Percentiles rank a stretch among this genome's conserved stretches.
Evolutionary conservation across 116 monocot species (phyloP).

Genomic region (Trichopus zeylanicus): DNA sequence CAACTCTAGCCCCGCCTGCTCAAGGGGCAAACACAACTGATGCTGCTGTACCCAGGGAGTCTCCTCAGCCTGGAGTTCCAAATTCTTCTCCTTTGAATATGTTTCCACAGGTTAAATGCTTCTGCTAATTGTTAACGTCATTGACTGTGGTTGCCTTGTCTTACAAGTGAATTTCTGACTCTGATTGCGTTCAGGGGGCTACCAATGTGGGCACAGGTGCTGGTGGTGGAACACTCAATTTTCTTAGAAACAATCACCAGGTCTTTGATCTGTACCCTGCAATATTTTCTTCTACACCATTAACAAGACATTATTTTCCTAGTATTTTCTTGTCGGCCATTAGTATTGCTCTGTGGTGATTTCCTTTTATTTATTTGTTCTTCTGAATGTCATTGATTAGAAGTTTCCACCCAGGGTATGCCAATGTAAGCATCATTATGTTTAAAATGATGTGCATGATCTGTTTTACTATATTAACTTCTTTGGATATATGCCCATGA

Average conservation of each 20-base stretch:
- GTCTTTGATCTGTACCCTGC: constrained; percentile 6
- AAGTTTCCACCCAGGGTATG: too few relatives aligned
- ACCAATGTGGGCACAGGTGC: constrained; percentile 18
- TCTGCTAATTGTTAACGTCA: not conserved
- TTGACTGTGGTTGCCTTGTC: not conserved
- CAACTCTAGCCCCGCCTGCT: constrained; percentile 18
- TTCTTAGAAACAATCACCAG: constrained; percentile 45
- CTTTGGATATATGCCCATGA: too few relatives aligned
- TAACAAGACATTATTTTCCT: too few relatives aligned
- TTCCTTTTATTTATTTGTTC: too few relatives aligned
- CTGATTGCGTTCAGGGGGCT: constrained; percentile 13
- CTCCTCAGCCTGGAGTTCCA: constrained; percentile 42
- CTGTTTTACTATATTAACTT: too few relatives aligned
- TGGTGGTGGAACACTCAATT: constrained; percentile 38
- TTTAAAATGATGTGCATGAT: too few relatives aligned
- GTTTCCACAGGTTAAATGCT: constrained; percentile 63
- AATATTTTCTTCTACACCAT: not conserved
- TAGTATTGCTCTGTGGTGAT: too few relatives aligned
- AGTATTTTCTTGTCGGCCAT: too few relatives aligned
- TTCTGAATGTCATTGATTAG: too few relatives aligned
- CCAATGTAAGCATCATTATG: too few relatives aligned
- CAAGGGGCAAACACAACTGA: constrained; percentile 14
- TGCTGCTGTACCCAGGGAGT: constrained; percentile 15
- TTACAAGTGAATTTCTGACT: not conserved
- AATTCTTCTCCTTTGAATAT: constrained; percentile 70